phyloP scores from a whole-genome alignment of 1,284 basidiomycete species.

The Cutaneotrichosporon cutaneum region DNA sequence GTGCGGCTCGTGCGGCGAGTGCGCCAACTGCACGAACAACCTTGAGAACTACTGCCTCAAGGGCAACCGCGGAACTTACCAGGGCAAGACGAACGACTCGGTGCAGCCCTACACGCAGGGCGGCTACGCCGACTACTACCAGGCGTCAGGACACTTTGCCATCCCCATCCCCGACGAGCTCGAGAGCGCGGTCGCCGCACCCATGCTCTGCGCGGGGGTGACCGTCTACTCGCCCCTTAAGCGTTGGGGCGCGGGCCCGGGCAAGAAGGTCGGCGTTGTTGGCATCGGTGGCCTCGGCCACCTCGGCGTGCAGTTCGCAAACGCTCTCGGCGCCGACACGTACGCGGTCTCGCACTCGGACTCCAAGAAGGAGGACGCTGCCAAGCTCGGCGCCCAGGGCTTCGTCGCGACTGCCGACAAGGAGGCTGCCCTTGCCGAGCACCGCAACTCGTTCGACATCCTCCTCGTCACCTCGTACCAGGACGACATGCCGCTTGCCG shows the following conservation, averaged over 20 bases:
- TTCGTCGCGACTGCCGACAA: slow-evolving; percentile 57
- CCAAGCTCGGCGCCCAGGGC: slow-evolving; percentile 60
- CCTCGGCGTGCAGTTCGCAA: slow-evolving; percentile 61
- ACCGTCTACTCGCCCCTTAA: slow-evolving; percentile 67
- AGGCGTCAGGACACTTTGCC: slow-evolving; percentile 65
- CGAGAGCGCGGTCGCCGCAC: slow-evolving; percentile 58
- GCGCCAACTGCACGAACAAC: slow-evolving; percentile 59
- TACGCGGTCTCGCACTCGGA: slow-evolving; percentile 66
- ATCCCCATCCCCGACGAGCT: slow-evolving; percentile 66
- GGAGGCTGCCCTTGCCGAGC: slow-evolving; percentile 52
- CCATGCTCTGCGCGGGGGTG: slow-evolving; percentile 62
- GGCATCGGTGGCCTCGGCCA: slow-evolving; percentile 63
- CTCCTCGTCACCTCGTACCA: slow-evolving; percentile 53
- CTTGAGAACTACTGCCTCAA: slow-evolving; percentile 60
- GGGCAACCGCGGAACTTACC: slow-evolving; percentile 21
- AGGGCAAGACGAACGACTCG: slow-evolving; percentile 25
- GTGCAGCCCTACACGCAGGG: slow-evolving; percentile 29
- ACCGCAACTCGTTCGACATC: slow-evolving; percentile 53
- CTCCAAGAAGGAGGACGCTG: slow-evolving; percentile 64
- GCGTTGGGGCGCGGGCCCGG: slow-evolving; percentile 63
- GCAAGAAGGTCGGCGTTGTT: slow-evolving; percentile 66
- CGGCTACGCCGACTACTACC: slow-evolving; percentile 34
- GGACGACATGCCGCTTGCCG: slow-evolving; percentile 34
- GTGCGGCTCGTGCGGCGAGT: slow-evolving; percentile 59
- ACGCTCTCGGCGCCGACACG: slow-evolving; percentile 62